These are phyloP conservation scores for Phylloporus sp. DNA, from an alignment of 768 basidiomycete genomes.

Conservation along the genomic window DNA sequence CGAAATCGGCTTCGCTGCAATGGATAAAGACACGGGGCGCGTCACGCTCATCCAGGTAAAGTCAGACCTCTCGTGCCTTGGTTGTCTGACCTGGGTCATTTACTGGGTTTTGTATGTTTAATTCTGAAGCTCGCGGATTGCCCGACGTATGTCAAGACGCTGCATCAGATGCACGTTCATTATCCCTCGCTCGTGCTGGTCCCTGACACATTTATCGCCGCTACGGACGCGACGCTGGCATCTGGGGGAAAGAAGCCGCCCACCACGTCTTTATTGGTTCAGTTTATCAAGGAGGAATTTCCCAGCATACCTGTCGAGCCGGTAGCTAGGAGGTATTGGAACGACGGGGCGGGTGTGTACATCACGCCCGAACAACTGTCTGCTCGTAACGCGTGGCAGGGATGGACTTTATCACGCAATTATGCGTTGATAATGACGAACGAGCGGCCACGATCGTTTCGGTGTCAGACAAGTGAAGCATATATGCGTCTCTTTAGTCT, in stretches of 20 bases:
- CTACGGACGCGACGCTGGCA: constrained; percentile 44
- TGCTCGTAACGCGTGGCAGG: constrained; percentile 38
- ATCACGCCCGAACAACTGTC: not conserved
- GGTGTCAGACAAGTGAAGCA: constrained; percentile 67
- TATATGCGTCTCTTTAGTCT: constrained; percentile 30
- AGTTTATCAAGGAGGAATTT: constrained; percentile 71
- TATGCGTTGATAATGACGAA: constrained; percentile 78
- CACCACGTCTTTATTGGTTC: constrained; percentile 59
- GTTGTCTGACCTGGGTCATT: not conserved
- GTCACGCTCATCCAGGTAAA: constrained; percentile 76
- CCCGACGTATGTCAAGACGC: constrained; percentile 82
- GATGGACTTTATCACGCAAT: constrained; percentile 70
- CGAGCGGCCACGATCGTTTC: constrained; percentile 75
- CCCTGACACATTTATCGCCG: constrained; percentile 73
- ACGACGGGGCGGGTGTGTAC: constrained; percentile 62
- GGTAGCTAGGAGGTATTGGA: constrained; percentile 79
- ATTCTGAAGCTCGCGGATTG: constrained; percentile 72
- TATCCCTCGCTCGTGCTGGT: constrained; percentile 67
- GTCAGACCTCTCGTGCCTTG: not conserved
- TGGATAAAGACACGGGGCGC: constrained; percentile 74
- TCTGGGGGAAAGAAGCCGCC: constrained; percentile 41
- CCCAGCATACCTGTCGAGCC: constrained; percentile 62
- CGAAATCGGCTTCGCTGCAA: constrained; percentile 83
- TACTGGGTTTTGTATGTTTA: not conserved
- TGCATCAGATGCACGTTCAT: constrained; percentile 82